Evolutionary conservation across 768 basidiomycete genomes (phyloP).

Genomic region (Psilocybe cubensis): DNA sequence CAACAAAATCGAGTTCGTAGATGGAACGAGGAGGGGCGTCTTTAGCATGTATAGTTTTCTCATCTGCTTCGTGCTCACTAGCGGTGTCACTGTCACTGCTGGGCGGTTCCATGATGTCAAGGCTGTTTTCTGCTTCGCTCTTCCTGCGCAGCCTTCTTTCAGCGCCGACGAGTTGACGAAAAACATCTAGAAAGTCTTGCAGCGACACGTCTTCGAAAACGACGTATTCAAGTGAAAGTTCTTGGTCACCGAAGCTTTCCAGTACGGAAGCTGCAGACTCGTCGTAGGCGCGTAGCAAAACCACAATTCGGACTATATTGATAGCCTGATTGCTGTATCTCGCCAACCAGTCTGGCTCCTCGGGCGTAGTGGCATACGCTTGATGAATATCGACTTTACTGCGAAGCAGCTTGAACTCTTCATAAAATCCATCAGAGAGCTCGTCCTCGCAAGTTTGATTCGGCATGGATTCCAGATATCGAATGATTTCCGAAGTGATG

Average conservation of each 20-base stretch:
- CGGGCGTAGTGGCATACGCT: background rate
- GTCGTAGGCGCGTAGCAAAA: background rate
- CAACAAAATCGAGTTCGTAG: background rate
- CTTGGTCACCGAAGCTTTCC: background rate
- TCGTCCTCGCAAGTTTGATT: no score
- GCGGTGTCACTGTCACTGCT: background rate
- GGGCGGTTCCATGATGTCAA: background rate
- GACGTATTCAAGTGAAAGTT: background rate
- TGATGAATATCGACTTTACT: background rate
- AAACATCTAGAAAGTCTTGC: background rate
- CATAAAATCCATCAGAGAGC: background rate
- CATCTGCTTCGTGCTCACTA: background rate
- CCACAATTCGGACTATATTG: background rate
- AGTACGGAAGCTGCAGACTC: background rate
- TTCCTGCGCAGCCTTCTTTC: background rate
- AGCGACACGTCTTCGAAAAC: background rate
- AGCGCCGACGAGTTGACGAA: background rate
- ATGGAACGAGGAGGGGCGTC: no score
- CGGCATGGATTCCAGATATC: no score
- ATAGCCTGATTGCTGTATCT: constrained; percentile 5
- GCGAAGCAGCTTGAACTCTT: background rate
- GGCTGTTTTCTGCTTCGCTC: background rate
- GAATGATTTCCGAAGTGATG: no score
- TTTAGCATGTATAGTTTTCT: background rate
- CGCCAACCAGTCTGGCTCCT: constrained; percentile 1